These are phyloP conservation scores for Mycena vulgaris DNA, from an alignment of 768 basidiomycete species.

Conservation along the genomic window DNA sequence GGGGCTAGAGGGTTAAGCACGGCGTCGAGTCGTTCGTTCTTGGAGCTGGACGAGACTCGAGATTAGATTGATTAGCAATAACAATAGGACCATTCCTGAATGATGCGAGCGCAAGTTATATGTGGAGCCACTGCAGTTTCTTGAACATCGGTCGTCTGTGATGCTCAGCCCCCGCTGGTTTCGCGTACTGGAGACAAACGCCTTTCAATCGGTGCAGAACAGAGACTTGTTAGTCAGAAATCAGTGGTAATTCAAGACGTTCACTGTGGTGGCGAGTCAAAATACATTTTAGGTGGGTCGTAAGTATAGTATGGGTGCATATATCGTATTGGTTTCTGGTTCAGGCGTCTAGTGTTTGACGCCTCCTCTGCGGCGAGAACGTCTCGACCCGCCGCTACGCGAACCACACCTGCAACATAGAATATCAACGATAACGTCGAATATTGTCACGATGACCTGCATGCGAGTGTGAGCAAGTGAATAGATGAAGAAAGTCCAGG, in stretches of 20 bases:
- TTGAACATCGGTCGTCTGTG: no score
- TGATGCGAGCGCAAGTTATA: no score
- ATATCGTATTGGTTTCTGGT: no score
- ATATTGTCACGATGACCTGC: slow-evolving; percentile 77
- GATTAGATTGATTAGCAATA: no score
- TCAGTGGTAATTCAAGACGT: no score
- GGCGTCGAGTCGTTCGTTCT: no score
- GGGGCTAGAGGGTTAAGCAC: slow-evolving; percentile 7
- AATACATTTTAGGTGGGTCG: not conserved
- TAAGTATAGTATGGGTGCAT: not conserved
- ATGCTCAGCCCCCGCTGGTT: slow-evolving; percentile 54
- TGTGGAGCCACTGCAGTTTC: no score
- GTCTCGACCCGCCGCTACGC: slow-evolving; percentile 30
- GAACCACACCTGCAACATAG: slow-evolving; percentile 68
- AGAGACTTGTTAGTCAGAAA: no score
- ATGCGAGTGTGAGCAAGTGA: not conserved
- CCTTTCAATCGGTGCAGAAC: no score
- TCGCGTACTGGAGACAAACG: slow-evolving; percentile 56
- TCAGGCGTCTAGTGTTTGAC: not conserved
- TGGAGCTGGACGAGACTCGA: no score
- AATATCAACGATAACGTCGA: slow-evolving; percentile 72
- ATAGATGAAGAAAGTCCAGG: not conserved
- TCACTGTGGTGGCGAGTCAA: no score
- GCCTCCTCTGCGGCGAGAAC: not conserved
- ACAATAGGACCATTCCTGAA: no score